Percentiles rank a stretch among this genome's conserved stretches.
Evolutionary conservation across 192 early-diverging fungal species (phyloP).

Genomic region (Dispira simplex): DNA sequence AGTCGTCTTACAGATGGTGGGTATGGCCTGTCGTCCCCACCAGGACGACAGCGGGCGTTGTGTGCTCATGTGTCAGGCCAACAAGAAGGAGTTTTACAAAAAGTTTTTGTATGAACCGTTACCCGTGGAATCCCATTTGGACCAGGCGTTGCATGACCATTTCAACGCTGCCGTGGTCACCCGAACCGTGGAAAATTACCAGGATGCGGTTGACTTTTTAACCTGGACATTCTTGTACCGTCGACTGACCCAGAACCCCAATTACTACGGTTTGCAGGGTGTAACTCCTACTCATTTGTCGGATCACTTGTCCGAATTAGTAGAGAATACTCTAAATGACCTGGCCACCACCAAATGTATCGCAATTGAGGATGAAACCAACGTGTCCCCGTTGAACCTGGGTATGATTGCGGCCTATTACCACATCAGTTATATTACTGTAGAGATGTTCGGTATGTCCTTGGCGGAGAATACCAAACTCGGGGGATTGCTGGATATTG

Average conservation of each 20-base stretch:
- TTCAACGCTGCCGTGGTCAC: conserved; percentile 96
- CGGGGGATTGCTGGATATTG: conserved; percentile 81
- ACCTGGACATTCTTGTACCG: conserved; percentile 99
- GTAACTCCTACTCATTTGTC: conserved; percentile 75
- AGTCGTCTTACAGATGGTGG: conserved; percentile 98
- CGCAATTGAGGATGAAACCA: conserved; percentile 28
- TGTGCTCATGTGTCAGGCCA: conserved; percentile 86
- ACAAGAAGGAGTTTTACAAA: conserved; percentile 95
- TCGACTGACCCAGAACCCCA: conserved; percentile 90
- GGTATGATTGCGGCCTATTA: conserved; percentile 98
- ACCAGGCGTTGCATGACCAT: conserved; percentile 89
- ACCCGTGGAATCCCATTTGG: conserved; percentile 89
- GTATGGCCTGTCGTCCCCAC: conserved; percentile 59
- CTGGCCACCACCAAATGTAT: conserved; percentile 77
- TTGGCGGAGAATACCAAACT: conserved; percentile 77
- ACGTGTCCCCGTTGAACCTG: conserved; percentile 64
- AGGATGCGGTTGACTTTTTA: conserved; percentile 97
- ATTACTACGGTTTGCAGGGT: conserved; percentile 88
- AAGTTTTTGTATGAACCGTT: conserved; percentile 94
- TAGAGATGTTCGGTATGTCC: conserved; percentile 86
- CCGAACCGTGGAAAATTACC: conserved; percentile 89
- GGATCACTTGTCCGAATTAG: conserved; percentile 86
- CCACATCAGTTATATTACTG: conserved; percentile 85
- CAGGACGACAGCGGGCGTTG: conserved; percentile 54
- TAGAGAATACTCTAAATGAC: conserved; percentile 81